Percentiles rank a stretch among this genome's conserved stretches.
Conservation (phyloP, 2,329 filamentous ascomycete genomes). For the Chrysosporium keratinophilum region DNA sequence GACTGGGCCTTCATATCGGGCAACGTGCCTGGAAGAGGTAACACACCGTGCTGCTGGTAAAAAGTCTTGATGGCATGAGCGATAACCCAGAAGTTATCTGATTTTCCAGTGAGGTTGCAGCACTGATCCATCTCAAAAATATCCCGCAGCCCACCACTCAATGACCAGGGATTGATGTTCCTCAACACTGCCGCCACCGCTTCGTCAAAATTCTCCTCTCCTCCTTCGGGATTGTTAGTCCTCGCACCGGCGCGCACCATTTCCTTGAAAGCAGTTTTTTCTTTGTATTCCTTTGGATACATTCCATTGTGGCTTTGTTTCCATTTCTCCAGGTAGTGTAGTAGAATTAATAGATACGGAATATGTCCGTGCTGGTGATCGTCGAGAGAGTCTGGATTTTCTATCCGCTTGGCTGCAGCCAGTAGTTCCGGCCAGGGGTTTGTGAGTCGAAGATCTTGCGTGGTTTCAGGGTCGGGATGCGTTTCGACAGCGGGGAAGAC, state of each 20-base stretch:
- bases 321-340: slow-evolving; percentile 77
- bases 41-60: slow-evolving; percentile 57
- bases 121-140: slow-evolving; percentile 64
- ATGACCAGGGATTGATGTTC: slow-evolving; percentile 58
- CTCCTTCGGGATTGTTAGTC: slow-evolving; percentile 66
- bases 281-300: slow-evolving; percentile 63
- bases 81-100: slow-evolving; percentile 77
- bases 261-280: slow-evolving; percentile 74
- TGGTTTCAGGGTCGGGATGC: slow-evolving; percentile 78
- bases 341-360: slow-evolving; percentile 71
- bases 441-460: slow-evolving; percentile 71
- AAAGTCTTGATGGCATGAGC: slow-evolving; percentile 69
- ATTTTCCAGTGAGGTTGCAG: slow-evolving; percentile 35
- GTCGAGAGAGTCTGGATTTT: slow-evolving; percentile 57
- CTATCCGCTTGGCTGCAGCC: slow-evolving; percentile 54
- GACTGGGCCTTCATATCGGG: slow-evolving; percentile 98
- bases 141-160: slow-evolving; percentile 61
- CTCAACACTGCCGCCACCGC: slow-evolving; percentile 80
- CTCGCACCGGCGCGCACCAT: slow-evolving; percentile 58
- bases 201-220: slow-evolving; percentile 95
- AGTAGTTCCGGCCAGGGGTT: slow-evolving; percentile 75
- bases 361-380: slow-evolving; percentile 83
- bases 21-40: slow-evolving; percentile 76
- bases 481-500: slow-evolving; percentile 90
- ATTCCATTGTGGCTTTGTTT: slow-evolving; percentile 57